Base-by-base conservation (phyloP, 1,284 basidiomycete genomes). In the Coriolopsis trogii region DNA sequence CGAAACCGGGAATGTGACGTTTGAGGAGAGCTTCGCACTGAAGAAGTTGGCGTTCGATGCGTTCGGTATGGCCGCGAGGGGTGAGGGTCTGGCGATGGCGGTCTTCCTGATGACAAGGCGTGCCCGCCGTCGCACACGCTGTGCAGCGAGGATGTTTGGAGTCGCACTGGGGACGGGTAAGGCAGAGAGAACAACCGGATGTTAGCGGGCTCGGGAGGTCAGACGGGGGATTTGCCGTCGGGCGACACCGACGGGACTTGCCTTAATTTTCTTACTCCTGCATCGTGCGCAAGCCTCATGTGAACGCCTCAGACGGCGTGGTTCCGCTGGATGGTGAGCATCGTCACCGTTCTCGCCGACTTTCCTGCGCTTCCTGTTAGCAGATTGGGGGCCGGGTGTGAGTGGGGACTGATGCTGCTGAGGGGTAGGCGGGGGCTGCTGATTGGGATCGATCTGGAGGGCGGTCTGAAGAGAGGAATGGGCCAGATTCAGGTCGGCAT, bases 261-360 rank as follows among this genome's bases (percentile, higher is more conserved):
- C 90, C 87, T 92, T 92, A 74, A 91, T 92, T 85, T 91, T 91
- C 81, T 92, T 91, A 74, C 85, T 87, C 79, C 90, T 87, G 79
- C 90, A 92, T 68, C 90, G 81, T 60, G 89, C 85, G 77, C 89
- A 92, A 58, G 89, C 89, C 73, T 92, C 90, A 75, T 92, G 89
- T 63, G 89, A 91, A 64, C 90, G 83, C 63, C 89, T 78, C 64
- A 92, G 79, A 53, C 89, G 82, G 63, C 89, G 80, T 43, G 88
- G 86, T 67, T 90, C 88, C 51, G 82, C 78, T 46, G 80, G 71
- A 24, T 78, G 68, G 33, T 72, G 51, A 46, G 72, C 70, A 31
- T 85, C 83, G 44, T 84, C 85, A 18, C 75, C 74, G 21, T 73
- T 74, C 4, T 72, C 70, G 53, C 77, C 81, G 38, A 71, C 75